phyloP scores from a whole-genome alignment of 768 basidiomycete species.

The Basidioascus undulatus region DNA sequence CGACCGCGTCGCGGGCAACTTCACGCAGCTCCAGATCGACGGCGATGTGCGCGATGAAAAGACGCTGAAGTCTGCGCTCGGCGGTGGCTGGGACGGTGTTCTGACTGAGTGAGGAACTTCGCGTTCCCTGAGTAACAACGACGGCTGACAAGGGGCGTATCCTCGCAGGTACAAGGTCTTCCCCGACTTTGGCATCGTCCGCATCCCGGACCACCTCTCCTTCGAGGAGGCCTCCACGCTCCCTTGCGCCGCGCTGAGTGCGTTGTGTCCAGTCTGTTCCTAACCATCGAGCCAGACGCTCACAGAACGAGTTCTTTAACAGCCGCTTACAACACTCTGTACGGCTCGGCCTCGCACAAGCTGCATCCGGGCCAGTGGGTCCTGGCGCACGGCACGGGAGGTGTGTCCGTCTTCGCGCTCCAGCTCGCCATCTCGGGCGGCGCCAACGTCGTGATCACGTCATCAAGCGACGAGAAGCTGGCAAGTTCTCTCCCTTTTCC shows the following conservation, averaged over 20 bases:
- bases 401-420: slow-evolving; percentile 26
- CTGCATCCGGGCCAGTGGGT: neutral
- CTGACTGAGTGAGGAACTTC: too few relatives aligned
- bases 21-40: too few relatives aligned
- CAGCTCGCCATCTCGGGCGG: slow-evolving; percentile 40
- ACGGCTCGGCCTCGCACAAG: slow-evolving; percentile 11
- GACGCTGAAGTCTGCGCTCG: too few relatives aligned
- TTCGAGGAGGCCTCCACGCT: slow-evolving; percentile 42
- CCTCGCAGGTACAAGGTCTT: slow-evolving; percentile 32
- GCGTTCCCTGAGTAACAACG: too few relatives aligned
- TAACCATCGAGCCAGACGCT: too few relatives aligned
- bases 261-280: too few relatives aligned
- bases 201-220: slow-evolving; percentile 31
- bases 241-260: slow-evolving; percentile 37
- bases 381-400: slow-evolving; percentile 12
- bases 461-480: slow-evolving; percentile 37
- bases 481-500: neutral
- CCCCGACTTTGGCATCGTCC: slow-evolving; percentile 23
- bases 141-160: too few relatives aligned
- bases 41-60: too few relatives aligned
- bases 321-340: slow-evolving; percentile 37
- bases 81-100: slow-evolving; percentile 14
- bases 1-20: too few relatives aligned
- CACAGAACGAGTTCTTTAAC: too few relatives aligned
- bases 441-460: slow-evolving; percentile 39